Percentiles rank a stretch among this genome's conserved stretches.
phyloP scores from a whole-genome alignment of 2,329 filamentous ascomycete species.

The Aspergillus floridensis region DNA sequence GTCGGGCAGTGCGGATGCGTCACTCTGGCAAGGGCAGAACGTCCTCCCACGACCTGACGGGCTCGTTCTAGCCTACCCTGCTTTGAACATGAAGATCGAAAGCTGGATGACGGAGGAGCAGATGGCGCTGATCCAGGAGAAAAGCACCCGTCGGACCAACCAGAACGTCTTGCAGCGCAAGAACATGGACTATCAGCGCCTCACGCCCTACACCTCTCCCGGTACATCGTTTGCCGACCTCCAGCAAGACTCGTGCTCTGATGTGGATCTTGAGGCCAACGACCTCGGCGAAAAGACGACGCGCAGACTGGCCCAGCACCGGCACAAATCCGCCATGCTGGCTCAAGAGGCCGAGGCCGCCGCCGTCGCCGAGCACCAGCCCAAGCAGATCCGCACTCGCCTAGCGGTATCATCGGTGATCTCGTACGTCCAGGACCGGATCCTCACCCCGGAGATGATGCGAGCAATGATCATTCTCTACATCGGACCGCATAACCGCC shows the following conservation, averaged over 20 bases:
- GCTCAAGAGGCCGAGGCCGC: slow-evolving; percentile 38
- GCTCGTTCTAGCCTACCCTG: slow-evolving; percentile 82
- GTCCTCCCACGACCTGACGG: slow-evolving; percentile 74
- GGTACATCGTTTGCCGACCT: slow-evolving; percentile 71
- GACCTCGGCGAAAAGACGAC: slow-evolving; percentile 23
- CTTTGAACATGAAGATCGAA: slow-evolving; percentile 93
- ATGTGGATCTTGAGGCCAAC: slow-evolving; percentile 14
- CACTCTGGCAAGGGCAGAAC: slow-evolving; percentile 55
- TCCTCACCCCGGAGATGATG: slow-evolving; percentile 97
- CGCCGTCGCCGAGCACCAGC: slow-evolving; percentile 37
- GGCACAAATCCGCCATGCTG: slow-evolving; percentile 19
- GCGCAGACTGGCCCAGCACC: slow-evolving; percentile 28
- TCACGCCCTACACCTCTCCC: slow-evolving; percentile 72
- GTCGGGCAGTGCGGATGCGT: slow-evolving; percentile 58
- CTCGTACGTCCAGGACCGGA: slow-evolving; percentile 94
- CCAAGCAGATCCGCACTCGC: slow-evolving; percentile 67
- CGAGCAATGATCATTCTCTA: slow-evolving; percentile 98
- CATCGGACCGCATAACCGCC: slow-evolving; percentile 87
- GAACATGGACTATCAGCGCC: slow-evolving; percentile 79
- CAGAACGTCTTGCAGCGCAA: slow-evolving; percentile 76
- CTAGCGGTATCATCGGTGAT: slow-evolving; percentile 96
- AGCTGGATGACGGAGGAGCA: slow-evolving; percentile 99
- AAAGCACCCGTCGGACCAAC: slow-evolving; percentile 74
- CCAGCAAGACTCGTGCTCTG: slow-evolving; percentile 18
- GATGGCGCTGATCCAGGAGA: slow-evolving; percentile 87